These are phyloP conservation scores for Beauveria medogensis DNA, from an alignment of 2,329 filamentous ascomycete species.

Conservation along the genomic window DNA sequence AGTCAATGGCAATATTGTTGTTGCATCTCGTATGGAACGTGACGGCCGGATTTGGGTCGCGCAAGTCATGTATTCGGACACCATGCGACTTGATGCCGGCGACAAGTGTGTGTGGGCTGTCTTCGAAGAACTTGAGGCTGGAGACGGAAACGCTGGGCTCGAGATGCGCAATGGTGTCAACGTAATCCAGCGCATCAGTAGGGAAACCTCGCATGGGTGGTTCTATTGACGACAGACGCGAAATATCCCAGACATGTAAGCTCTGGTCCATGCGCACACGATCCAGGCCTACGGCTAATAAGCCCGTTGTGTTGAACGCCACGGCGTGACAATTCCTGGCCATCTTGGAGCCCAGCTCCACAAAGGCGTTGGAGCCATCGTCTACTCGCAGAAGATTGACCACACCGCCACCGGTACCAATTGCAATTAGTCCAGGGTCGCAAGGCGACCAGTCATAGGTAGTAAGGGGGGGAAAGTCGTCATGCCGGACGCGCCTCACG, in stretches of 20 bases:
- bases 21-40: conserved; percentile 60
- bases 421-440: conserved; percentile 58
- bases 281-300: conserved; percentile 72
- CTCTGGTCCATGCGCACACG: conserved; percentile 75
- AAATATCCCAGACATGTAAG: conserved; percentile 76
- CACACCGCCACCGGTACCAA: conserved; percentile 68
- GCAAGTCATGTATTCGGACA: conserved; percentile 68
- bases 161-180: conserved; percentile 50
- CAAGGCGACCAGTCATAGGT: conserved; percentile 61
- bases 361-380: conserved; percentile 56
- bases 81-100: conserved; percentile 69
- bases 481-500: conserved; percentile 47
- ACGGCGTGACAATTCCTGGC: conserved; percentile 74
- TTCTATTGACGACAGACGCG: conserved; percentile 46
- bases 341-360: conserved; percentile 64
- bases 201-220: conserved; percentile 42
- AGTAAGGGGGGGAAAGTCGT: conserved; percentile 55
- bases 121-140: conserved; percentile 74
- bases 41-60: conserved; percentile 47
- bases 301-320: conserved; percentile 63
- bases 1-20: conserved; percentile 70
- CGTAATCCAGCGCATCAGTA: conserved; percentile 37
- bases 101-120: conserved; percentile 66
- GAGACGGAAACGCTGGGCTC: conserved; percentile 68
- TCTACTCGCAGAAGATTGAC: conserved; percentile 68